Base-by-base conservation (phyloP, 768 basidiomycete species). In the Lactifluus rugatus region DNA sequence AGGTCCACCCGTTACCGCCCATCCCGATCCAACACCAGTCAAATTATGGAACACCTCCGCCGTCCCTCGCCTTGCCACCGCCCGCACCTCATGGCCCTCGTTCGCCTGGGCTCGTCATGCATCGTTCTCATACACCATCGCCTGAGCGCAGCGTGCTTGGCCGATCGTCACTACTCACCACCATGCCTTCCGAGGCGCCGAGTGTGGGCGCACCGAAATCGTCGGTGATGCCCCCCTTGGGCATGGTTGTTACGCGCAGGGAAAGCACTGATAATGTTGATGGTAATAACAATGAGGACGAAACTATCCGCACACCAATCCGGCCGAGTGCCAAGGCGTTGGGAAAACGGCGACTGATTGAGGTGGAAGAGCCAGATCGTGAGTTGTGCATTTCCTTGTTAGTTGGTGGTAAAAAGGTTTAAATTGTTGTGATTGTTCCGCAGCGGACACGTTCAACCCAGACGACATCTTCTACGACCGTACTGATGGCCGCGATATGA, bases 281-380 rank as follows among this genome's bases (percentile, higher is more conserved):
- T 8, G 45, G 41, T 11, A 60, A 64, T 11, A n/a, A n/a, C n/a
- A 67, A 64, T 16, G 66, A 57, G 5, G 74, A 76, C 16, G 72
- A 70, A 5, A 67, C 74, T 4, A 52, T 66, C 14, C 60, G 54
- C 49, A 69, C 73, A 14, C 80, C 78, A n/a, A 65, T 76, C 11
- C 76, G 78, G 62, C 93, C 89, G 0, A 93, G 89, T 68, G 86
- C 81, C 36, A 96, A 94, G 69, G 91, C 93, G 3, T 77, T 93
- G 2, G 93, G 93, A 17, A 96, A 95, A 73, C 78, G 89, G 64
- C 79, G 75, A 64, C 80, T 84, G 16, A 70, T 83, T 9, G 81
- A 81, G 44, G 68, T 71, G 37, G 80, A 81, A 49, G 75, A 74
- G 9, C 58, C 70, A 26, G 80, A 80, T 36, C 72, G 80, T 80